phyloP scores from a whole-genome alignment of 371 early-diverging fungal genomes.

The Mucor irregularis region DNA sequence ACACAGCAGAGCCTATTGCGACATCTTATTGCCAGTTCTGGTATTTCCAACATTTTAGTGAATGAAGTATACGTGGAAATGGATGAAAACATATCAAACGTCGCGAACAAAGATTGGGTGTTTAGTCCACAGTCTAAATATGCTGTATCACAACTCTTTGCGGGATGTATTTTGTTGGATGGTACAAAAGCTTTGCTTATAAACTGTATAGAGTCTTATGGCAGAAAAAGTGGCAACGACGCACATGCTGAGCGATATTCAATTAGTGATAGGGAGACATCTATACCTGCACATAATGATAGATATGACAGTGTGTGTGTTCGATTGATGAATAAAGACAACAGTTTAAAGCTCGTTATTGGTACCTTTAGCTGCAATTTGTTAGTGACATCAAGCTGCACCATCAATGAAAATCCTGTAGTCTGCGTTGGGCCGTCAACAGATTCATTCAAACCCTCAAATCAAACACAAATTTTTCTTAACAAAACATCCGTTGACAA shows the following conservation, averaged over 20 bases:
- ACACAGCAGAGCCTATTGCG: too few species aligned
- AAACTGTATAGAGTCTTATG: constrained; percentile 16
- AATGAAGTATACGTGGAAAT: constrained; percentile 14
- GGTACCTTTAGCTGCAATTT: constrained; percentile 13
- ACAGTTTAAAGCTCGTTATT: constrained; percentile 8
- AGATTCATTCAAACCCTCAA: too few species aligned
- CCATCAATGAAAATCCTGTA: too few species aligned
- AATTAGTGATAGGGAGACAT: constrained; percentile 8
- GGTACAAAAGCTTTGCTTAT: constrained; percentile 15
- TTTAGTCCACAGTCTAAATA: constrained; percentile 3
- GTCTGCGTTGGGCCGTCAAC: too few species aligned
- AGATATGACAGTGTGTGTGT: constrained; percentile 7
- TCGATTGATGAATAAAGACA: constrained; percentile 1
- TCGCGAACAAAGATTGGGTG: constrained; percentile 11
- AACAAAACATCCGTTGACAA: too few species aligned
- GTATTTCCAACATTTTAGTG: constrained; percentile 9
- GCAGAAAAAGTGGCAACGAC: constrained; percentile 10
- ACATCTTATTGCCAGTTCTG: too few species aligned
- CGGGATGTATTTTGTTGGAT: constrained; percentile 12
- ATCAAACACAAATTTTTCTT: too few species aligned
- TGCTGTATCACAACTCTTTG: constrained; percentile 18
- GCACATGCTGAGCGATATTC: constrained; percentile 14
- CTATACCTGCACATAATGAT: constrained; percentile 1
- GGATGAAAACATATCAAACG: background rate
- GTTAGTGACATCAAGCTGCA: too few species aligned